Percentiles rank a stretch among this genome's conserved stretches.
These are phyloP conservation scores for Trichosporon inkin DNA, from an alignment of 1,284 basidiomycete genomes.

Conservation along the genomic window DNA sequence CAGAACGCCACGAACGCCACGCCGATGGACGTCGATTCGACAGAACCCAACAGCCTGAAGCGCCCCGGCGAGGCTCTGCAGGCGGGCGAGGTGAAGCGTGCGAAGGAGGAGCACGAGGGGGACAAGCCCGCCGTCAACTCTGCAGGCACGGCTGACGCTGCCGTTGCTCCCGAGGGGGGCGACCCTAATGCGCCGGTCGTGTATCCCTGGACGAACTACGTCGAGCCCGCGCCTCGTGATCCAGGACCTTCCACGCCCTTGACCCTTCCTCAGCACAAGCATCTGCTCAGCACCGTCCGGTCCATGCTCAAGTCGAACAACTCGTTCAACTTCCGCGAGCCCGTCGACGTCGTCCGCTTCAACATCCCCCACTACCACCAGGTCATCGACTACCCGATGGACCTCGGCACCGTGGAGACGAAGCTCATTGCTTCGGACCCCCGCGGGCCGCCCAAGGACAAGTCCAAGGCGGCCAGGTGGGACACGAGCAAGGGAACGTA, in stretches of 20 bases:
- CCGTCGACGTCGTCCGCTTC: slow-evolving; percentile 86
- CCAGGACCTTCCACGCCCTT: slow-evolving; percentile 44
- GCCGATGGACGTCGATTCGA: slow-evolving; percentile 31
- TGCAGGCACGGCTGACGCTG: slow-evolving; percentile 11
- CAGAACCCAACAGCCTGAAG: slow-evolving; percentile 28
- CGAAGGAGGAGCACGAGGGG: slow-evolving; percentile 28
- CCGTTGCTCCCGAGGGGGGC: slow-evolving; percentile 3
- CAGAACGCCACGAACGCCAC: slow-evolving; percentile 8
- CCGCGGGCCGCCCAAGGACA: slow-evolving; percentile 46
- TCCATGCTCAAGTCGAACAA: slow-evolving; percentile 76
- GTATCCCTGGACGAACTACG: slow-evolving; percentile 33
- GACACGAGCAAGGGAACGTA: slow-evolving; percentile 65
- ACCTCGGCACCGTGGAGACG: slow-evolving; percentile 87
- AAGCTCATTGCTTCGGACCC: slow-evolving; percentile 77
- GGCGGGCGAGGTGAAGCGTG: slow-evolving; percentile 34
- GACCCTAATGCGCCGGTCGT: slow-evolving; percentile 15
- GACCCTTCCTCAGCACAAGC: slow-evolving; percentile 67
- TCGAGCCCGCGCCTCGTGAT: slow-evolving; percentile 31
- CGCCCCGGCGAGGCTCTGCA: slow-evolving; percentile 38
- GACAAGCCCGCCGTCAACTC: slow-evolving; percentile 9
- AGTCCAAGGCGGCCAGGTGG: slow-evolving; percentile 57
- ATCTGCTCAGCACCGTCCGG: slow-evolving; percentile 72
- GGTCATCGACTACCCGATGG: slow-evolving; percentile 90
- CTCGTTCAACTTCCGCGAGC: slow-evolving; percentile 71
- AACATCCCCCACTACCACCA: slow-evolving; percentile 86